Percentiles rank a stretch among this genome's conserved stretches.
Evolutionary conservation across 768 basidiomycete species (phyloP).

Genomic region (Hirschioporus abietinus): DNA sequence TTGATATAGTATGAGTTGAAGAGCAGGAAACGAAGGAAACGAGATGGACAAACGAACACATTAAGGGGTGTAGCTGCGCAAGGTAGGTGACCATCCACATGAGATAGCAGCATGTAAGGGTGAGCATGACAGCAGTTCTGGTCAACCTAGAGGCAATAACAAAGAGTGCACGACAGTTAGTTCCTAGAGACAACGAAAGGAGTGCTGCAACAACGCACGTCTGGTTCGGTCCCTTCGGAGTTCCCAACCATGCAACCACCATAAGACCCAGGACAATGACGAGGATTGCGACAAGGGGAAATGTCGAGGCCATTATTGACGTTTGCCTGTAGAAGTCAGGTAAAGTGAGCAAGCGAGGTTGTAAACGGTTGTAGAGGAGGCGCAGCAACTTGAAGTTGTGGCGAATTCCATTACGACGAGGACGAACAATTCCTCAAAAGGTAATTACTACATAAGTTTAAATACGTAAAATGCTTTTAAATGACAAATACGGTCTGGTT

Average conservation of each 20-base stretch:
- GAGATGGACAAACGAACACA: conserved; percentile 47
- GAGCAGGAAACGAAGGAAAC: conserved; percentile 26
- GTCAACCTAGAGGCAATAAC: conserved; percentile 54
- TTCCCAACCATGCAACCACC: conserved; percentile 56
- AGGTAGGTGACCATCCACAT: conserved; percentile 99
- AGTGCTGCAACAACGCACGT: conserved; percentile 59
- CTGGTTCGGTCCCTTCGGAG: conserved; percentile 86
- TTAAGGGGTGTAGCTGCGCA: conserved; percentile 87
- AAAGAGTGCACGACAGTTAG: conserved; percentile 4
- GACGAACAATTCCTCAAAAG: background rate
- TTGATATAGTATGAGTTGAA: conserved; percentile 39
- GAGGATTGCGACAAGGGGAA: conserved; percentile 66
- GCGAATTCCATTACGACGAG: background rate
- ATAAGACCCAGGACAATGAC: conserved; percentile 62
- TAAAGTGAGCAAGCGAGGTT: background rate
- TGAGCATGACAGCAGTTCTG: conserved; percentile 73
- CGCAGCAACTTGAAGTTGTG: background rate
- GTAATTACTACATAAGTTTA: background rate
- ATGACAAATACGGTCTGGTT: no score
- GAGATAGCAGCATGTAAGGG: conserved; percentile 81
- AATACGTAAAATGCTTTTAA: background rate
- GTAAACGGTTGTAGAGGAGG: background rate
- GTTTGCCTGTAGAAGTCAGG: background rate
- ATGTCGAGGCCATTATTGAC: conserved; percentile 56
- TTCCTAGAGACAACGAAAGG: background rate